A percentile compares a stretch with the other conserved stretches of the same genome.
These are phyloP conservation scores for Aspergillus pseudotamarii DNA, from an alignment of 2,329 filamentous ascomycete species.

Conservation along the genomic window DNA sequence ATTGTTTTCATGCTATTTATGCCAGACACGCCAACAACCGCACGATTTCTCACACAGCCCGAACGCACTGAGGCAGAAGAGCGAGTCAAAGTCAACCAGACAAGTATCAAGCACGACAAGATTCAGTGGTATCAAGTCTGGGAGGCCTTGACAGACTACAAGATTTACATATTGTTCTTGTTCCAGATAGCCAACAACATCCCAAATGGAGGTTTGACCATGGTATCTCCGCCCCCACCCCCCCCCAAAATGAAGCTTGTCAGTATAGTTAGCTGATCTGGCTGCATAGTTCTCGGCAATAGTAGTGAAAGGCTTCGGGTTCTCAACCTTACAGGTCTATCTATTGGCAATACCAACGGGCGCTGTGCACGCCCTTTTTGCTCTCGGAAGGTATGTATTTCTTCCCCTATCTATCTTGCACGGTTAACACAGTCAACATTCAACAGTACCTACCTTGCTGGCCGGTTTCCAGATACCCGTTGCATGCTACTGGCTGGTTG, in stretches of 20 bases:
- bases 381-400: not conserved
- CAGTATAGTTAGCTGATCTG: not conserved
- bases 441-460: not conserved
- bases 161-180: not conserved
- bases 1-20: not conserved
- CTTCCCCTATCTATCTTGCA: not conserved
- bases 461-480: not conserved
- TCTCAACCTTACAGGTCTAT: not conserved
- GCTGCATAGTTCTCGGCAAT: not conserved
- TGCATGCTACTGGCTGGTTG: not conserved
- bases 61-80: not conserved
- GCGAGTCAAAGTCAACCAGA: not conserved
- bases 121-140: not conserved
- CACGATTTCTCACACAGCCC: not conserved
- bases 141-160: not conserved
- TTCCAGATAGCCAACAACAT: not conserved
- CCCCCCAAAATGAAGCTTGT: not conserved
- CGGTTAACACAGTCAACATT: not conserved
- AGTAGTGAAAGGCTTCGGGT: not conserved
- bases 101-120: not conserved
- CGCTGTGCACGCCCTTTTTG: not conserved
- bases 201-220: not conserved
- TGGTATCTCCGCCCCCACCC: not conserved
- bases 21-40: not conserved
- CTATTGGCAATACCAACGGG: not conserved